phyloP scores from a whole-genome alignment of 352 stramenopile species.

The Globisporangium lucens region DNA sequence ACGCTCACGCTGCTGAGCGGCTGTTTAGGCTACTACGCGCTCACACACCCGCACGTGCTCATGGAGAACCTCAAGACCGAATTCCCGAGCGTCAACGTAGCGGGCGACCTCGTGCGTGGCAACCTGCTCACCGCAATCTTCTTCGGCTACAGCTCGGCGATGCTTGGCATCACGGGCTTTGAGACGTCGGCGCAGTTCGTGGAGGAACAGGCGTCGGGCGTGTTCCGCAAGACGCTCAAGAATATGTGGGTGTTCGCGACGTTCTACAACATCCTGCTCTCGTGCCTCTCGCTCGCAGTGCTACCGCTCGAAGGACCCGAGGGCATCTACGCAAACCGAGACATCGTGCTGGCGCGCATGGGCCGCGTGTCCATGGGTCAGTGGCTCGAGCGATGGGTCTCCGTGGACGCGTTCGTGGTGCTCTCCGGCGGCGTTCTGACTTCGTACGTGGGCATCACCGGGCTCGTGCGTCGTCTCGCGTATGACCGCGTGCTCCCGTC shows the following conservation, averaged over 20 bases:
- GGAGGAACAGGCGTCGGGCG: conserved; percentile 81
- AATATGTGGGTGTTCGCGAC: conserved; percentile 88
- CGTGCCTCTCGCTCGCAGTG: conserved; percentile 76
- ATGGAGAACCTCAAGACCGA: conserved; percentile 63
- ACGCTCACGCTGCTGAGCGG: conserved; percentile 73
- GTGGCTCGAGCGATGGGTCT: conserved; percentile 73
- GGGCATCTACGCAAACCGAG: conserved; percentile 64
- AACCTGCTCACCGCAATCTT: conserved; percentile 65
- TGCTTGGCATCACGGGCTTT: conserved; percentile 91
- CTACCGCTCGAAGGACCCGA: conserved; percentile 56
- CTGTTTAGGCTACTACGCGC: conserved; percentile 57
- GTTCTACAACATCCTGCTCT: conserved; percentile 87
- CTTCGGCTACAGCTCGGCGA: conserved; percentile 79
- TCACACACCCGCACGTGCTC: conserved; percentile 55
- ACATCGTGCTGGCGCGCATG: conserved; percentile 81
- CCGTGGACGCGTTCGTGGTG: conserved; percentile 88
- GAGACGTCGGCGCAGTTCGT: conserved; percentile 91
- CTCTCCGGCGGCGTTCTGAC: conserved; percentile 85
- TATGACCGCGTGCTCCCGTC: conserved; percentile 68
- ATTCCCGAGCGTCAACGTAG: conserved; percentile 55
- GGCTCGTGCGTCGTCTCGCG: conserved; percentile 71
- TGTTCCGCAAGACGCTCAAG: conserved; percentile 74
- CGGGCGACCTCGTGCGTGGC: conserved; percentile 29
- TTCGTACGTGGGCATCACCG: conserved; percentile 89
- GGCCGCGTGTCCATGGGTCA: conserved; percentile 41